Evolutionary conservation across 2,329 filamentous ascomycete species (phyloP).

Genomic region (Trichophaea hybrida): DNA sequence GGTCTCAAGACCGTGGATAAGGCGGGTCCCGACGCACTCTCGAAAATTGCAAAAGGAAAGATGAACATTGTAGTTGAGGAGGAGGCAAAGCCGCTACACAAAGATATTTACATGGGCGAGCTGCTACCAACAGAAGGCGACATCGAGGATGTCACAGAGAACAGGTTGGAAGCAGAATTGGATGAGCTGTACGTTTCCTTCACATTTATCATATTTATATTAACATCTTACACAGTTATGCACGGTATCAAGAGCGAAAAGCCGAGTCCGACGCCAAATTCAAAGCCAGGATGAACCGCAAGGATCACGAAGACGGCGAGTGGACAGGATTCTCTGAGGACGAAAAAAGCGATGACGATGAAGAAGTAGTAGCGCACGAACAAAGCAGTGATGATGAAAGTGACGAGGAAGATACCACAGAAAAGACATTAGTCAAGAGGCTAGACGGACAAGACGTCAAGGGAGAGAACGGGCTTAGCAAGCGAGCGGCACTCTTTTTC

Average conservation of each 20-base stretch:
- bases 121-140: constrained; percentile 32
- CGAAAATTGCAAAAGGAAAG: constrained; percentile 57
- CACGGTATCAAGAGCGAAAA: constrained; percentile 66
- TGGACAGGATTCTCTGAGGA: constrained; percentile 75
- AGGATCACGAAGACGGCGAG: constrained; percentile 69
- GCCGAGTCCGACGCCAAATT: constrained; percentile 73
- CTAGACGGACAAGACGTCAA: constrained; percentile 41
- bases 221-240: constrained; percentile 39
- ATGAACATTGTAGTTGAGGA: constrained; percentile 55
- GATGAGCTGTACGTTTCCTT: constrained; percentile 47
- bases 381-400: constrained; percentile 47
- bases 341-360: constrained; percentile 44
- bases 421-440: constrained; percentile 43
- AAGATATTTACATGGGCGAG: constrained; percentile 45
- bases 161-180: constrained; percentile 68
- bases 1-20: constrained; percentile 69
- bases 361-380: constrained; percentile 33
- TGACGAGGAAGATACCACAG: constrained; percentile 34
- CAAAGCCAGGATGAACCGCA: constrained; percentile 74
- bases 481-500: constrained; percentile 77
- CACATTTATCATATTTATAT: not conserved
- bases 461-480: constrained; percentile 53
- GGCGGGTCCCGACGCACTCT: constrained; percentile 44
- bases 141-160: constrained; percentile 43
- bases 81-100: constrained; percentile 38